Percentiles rank a stretch among this genome's conserved stretches.
phyloP scores from a whole-genome alignment of 2,329 filamentous ascomycete genomes.

The Penicillium sp. region DNA sequence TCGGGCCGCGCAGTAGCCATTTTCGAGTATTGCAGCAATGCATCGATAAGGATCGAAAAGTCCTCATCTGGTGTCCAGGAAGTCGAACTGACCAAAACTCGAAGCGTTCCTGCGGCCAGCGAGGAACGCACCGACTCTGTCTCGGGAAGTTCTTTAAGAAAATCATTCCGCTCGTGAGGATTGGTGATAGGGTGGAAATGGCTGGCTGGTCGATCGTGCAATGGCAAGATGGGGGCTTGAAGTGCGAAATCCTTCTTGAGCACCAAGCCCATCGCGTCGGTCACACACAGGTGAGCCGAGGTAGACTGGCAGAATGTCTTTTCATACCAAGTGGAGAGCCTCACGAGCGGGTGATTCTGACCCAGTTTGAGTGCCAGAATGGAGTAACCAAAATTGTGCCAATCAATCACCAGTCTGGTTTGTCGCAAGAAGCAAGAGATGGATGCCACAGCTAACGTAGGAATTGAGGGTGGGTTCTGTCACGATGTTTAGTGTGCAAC shows the following conservation, averaged over 20 bases:
- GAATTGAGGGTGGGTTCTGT: constrained; percentile 92
- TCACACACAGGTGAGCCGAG: constrained; percentile 79
- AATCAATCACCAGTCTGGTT: constrained; percentile 84
- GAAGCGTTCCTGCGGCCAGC: constrained; percentile 59
- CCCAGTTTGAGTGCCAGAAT: constrained; percentile 73
- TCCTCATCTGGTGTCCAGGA: constrained; percentile 98
- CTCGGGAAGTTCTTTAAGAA: constrained; percentile 65
- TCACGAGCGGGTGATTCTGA: constrained; percentile 69
- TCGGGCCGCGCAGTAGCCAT: constrained; percentile 44
- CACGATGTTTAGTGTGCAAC: not conserved
- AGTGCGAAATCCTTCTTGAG: constrained; percentile 67
- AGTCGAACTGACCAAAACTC: constrained; percentile 84
- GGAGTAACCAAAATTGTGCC: constrained; percentile 98
- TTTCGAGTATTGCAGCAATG: constrained; percentile 70
- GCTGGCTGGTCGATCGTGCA: constrained; percentile 82
- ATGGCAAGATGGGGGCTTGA: constrained; percentile 62
- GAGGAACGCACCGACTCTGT: constrained; percentile 59
- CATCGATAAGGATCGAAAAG: constrained; percentile 81
- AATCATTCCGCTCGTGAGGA: constrained; percentile 50
- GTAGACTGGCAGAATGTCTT: constrained; percentile 65
- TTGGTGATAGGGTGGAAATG: constrained; percentile 71
- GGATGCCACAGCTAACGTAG: constrained; percentile 74
- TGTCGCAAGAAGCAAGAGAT: constrained; percentile 72
- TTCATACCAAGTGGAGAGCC: constrained; percentile 75
- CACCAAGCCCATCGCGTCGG: constrained; percentile 78